Evolutionary conservation across 2,329 filamentous ascomycete genomes (phyloP).

Genomic region (Diaporthe sp.): DNA sequence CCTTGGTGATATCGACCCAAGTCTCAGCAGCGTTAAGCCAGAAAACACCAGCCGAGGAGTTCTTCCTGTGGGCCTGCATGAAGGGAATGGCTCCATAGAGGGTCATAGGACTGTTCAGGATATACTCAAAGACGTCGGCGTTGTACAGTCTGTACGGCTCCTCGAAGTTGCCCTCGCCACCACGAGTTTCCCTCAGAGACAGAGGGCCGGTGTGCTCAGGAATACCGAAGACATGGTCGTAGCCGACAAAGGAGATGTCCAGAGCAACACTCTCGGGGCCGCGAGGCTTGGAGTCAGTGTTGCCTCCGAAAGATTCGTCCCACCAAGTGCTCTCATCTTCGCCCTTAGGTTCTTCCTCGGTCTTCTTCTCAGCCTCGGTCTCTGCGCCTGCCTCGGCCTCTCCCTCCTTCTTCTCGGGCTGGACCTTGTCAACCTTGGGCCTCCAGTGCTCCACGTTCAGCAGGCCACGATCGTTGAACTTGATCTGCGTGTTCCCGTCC

Average conservation of each 20-base stretch:
- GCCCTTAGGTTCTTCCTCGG: slow-evolving; percentile 55
- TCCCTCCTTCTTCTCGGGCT: slow-evolving; percentile 67
- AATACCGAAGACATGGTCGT: slow-evolving; percentile 93
- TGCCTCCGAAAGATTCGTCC: slow-evolving; percentile 96
- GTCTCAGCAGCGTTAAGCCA: slow-evolving; percentile 98
- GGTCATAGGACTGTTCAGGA: slow-evolving; percentile 97
- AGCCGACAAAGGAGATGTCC: slow-evolving; percentile 93
- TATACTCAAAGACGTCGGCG: slow-evolving; percentile 97
- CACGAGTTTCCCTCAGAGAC: slow-evolving; percentile 90
- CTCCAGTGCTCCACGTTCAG: slow-evolving; percentile 98
- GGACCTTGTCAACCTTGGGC: slow-evolving; percentile 79
- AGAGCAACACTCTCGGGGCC: slow-evolving; percentile 93
- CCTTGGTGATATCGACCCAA: slow-evolving; percentile 95
- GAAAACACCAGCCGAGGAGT: slow-evolving; percentile 94
- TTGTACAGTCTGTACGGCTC: slow-evolving; percentile 98
- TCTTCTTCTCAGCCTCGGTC: slow-evolving; percentile 53
- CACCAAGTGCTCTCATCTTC: slow-evolving; percentile 95
- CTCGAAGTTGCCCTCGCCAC: slow-evolving; percentile 85
- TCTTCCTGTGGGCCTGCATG: slow-evolving; percentile 96
- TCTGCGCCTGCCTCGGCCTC: slow-evolving; percentile 56
- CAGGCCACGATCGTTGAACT: slow-evolving; percentile 89
- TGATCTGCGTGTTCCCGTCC: slow-evolving; percentile 85
- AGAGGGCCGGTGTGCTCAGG: slow-evolving; percentile 92
- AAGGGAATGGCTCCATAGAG: slow-evolving; percentile 97
- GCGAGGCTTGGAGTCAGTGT: slow-evolving; percentile 94